Base-by-base conservation (phyloP, 805 yeast species). In the Saturnispora bothae region DNA sequence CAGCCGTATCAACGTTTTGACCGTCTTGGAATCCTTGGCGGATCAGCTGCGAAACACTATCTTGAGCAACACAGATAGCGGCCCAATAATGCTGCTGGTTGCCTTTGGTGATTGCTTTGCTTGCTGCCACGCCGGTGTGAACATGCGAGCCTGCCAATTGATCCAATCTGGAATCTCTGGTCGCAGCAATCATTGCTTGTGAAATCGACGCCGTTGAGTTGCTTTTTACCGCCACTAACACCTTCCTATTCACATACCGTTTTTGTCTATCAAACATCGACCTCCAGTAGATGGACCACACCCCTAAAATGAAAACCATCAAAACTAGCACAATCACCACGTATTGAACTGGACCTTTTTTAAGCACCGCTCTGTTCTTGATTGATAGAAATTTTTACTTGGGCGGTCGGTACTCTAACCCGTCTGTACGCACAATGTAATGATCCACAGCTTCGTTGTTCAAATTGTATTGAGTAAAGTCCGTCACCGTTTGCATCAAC, bases 81-180 rank as follows among this genome's bases (percentile, higher is more conserved):
- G 71, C 67, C 92, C 89, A 82, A 49, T 66, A 78, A 14, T 68
- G 49, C 53, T 76, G 72, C 36, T 68, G 68, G 47, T 70, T 74
- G 4, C 81, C 66, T 38, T 57, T 56, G 25, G 65, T 47, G 29
- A 54, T 27, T 15, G 77, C 51, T 44, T 70, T 68, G 4, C 62
- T 63, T 25, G 54, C 59, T 3, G 36, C 33, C 25, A 48, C 41
- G 34, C 33, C 40, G n/a, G 61, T 51, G 34, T 43, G 51, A 16
- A 66, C 37, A 8, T 46, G 45, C 73, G 75, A 68, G 16, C 56
- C 55, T 1, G 67, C 68, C 3, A 43, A 40, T 2, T 34, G 7
- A n/a, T 39, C 31, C 3, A 46, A 43, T 4, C 17, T 13, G 20
- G 40, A 49, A 40, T 6, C 34, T 31, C 41, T 25, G 9, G 48